Evolutionary conservation across 805 yeast genomes (phyloP).

Genomic region (Blastobotrys mokoenaii): DNA sequence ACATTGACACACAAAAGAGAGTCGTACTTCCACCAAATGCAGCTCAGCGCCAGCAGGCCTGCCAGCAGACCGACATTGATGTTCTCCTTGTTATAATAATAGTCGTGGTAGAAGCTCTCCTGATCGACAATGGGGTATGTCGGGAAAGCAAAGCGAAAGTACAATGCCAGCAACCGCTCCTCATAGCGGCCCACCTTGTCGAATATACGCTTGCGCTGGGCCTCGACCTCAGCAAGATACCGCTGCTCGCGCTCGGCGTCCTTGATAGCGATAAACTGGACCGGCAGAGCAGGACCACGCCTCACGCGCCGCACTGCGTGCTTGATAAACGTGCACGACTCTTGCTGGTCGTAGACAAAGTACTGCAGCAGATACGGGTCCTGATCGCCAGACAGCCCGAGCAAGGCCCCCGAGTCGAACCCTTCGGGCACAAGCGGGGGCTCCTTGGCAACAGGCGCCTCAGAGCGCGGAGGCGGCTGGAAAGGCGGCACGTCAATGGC

Average conservation of each 20-base stretch:
- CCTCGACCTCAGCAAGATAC: constrained; percentile 7
- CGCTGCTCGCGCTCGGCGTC: constrained; percentile 12
- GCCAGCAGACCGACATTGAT: constrained; percentile 26
- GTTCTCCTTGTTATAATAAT: constrained; percentile 20
- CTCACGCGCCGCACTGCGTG: constrained; percentile 21
- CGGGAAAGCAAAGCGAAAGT: constrained; percentile 28
- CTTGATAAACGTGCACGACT: constrained; percentile 21
- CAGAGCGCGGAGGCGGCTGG: constrained; percentile 10
- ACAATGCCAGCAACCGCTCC: constrained; percentile 27
- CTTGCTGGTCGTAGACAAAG: constrained; percentile 19
- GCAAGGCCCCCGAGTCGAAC: constrained; percentile 19
- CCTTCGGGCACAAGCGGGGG: constrained; percentile 21
- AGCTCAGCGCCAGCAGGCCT: constrained; percentile 28
- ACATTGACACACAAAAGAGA: constrained; percentile 23
- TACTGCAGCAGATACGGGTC: constrained; percentile 26
- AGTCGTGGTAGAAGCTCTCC: constrained; percentile 23
- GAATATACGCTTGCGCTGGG: constrained; percentile 13
- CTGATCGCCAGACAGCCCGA: constrained; percentile 27
- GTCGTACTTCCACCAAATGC: constrained; percentile 31
- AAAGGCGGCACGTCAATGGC: constrained; percentile 12
- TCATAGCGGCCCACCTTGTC: constrained; percentile 14
- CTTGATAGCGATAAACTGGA: constrained; percentile 19
- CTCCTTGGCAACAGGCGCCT: constrained; percentile 6
- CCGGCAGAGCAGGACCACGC: constrained; percentile 19
- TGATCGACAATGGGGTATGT: constrained; percentile 29